Conservation (phyloP, 75 land plant species). For the Selaginella tamariscina region DNA sequence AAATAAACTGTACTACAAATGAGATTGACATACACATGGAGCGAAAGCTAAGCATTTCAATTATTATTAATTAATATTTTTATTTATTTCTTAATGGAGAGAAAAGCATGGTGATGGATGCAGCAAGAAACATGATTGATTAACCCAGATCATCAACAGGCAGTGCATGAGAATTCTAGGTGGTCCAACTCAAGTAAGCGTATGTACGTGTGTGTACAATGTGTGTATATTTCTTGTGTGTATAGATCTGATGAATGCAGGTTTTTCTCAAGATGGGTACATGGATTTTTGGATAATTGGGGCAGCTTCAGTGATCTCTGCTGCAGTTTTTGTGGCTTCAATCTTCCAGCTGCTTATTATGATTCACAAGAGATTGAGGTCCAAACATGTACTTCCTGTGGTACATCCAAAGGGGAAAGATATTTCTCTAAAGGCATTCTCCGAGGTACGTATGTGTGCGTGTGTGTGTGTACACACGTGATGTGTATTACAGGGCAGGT, state of each 20-base stretch:
- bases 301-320: constrained; percentile 15
- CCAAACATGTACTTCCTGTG: constrained; percentile 14
- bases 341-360: constrained; percentile 15
- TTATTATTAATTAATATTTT: too few species aligned
- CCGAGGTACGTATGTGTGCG: background rate
- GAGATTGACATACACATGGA: background rate
- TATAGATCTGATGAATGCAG: too few species aligned
- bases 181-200: too few species aligned
- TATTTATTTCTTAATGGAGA: too few species aligned
- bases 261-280: constrained; percentile 12
- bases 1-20: too few species aligned
- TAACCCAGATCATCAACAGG: too few species aligned
- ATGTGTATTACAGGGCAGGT: constrained; percentile 9
- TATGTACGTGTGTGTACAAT: too few species aligned
- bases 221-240: too few species aligned
- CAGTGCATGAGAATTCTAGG: too few species aligned
- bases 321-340: background rate
- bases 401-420: background rate
- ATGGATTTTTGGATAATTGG: constrained; percentile 21
- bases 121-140: too few species aligned
- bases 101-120: too few species aligned
- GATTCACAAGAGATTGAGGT: constrained; percentile 12
- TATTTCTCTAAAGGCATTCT: background rate
- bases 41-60: background rate
- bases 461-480: background rate